A percentile compares a stretch with the other conserved stretches of the same genome.
Evolutionary conservation across 2,329 filamentous ascomycete species (phyloP).

Genomic region (Nigrospora sphaerica): DNA sequence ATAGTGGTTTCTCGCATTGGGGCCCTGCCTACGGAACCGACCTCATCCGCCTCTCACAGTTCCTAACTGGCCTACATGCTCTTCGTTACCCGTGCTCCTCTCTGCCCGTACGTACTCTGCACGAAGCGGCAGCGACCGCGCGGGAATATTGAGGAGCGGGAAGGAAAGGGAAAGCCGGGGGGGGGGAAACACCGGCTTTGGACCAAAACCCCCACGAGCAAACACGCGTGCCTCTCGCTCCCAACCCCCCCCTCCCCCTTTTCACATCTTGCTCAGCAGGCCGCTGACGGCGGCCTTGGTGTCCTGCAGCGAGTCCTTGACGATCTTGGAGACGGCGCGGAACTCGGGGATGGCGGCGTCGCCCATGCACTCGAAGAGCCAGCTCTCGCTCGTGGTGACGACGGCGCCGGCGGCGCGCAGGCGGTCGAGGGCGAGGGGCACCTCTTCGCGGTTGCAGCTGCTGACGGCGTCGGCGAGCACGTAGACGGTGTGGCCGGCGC

Average conservation of each 20-base stretch:
- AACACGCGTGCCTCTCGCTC: too few relatives aligned
- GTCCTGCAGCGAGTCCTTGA: constrained; percentile 67
- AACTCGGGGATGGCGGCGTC: constrained; percentile 72
- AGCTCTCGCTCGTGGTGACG: constrained; percentile 83
- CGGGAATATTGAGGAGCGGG: too few relatives aligned
- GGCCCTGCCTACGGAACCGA: too few relatives aligned
- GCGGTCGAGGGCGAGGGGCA: constrained; percentile 69
- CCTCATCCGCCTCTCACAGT: too few relatives aligned
- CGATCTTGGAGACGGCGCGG: constrained; percentile 62
- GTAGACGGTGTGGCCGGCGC: constrained; percentile 73
- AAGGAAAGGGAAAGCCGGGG: too few relatives aligned
- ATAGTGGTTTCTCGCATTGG: too few relatives aligned
- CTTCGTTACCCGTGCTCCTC: too few relatives aligned
- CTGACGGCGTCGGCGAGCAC: constrained; percentile 85
- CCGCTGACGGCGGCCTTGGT: constrained; percentile 64
- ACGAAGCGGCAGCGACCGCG: too few relatives aligned
- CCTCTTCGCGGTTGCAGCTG: constrained; percentile 77
- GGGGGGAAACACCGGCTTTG: too few relatives aligned
- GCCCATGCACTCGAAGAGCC: constrained; percentile 82
- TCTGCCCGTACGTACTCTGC: too few relatives aligned
- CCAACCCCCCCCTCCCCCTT: background rate
- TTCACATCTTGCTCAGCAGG: constrained; percentile 55
- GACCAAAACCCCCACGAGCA: too few relatives aligned
- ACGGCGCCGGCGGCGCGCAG: constrained; percentile 68
- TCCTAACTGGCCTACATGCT: too few relatives aligned